These are phyloP conservation scores for Pleurotus platypus DNA, from an alignment of 768 basidiomycete species.

Conservation along the genomic window DNA sequence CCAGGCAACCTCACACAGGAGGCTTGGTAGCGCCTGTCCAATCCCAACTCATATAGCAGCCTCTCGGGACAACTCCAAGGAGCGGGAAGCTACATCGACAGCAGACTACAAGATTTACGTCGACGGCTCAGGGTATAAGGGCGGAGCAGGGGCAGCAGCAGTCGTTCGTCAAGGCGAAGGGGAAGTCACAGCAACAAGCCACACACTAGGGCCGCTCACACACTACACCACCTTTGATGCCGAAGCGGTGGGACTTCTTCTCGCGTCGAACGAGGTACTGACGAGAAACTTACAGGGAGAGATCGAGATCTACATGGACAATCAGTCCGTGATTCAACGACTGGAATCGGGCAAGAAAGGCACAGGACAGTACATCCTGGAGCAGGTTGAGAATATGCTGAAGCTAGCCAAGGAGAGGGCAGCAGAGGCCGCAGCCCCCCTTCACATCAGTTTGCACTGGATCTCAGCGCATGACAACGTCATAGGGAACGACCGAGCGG, in stretches of 20 bases:
- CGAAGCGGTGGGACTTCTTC: neutral
- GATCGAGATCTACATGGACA: neutral
- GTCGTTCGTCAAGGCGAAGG: neutral
- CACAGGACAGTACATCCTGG: neutral
- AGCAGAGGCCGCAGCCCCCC: neutral
- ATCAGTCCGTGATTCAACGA: neutral
- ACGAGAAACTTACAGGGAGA: neutral
- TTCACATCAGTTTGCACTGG: neutral
- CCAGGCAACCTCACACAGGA: no score
- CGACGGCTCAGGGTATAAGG: neutral
- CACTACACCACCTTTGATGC: constrained; percentile 2
- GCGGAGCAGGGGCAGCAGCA: neutral
- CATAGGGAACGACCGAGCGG: neutral
- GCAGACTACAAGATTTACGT: neutral
- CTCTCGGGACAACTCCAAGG: neutral
- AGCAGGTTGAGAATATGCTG: neutral
- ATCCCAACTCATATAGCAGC: neutral
- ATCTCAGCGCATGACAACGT: neutral
- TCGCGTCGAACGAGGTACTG: neutral
- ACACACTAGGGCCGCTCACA: constrained; percentile 3
- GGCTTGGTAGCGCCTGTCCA: neutral
- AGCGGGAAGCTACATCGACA: neutral
- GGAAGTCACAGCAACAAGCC: neutral
- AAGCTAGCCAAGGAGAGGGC: neutral
- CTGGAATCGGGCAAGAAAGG: neutral